phyloP scores from a whole-genome alignment of 139 green algal species.

The Chlamydomonas eustigma region DNA sequence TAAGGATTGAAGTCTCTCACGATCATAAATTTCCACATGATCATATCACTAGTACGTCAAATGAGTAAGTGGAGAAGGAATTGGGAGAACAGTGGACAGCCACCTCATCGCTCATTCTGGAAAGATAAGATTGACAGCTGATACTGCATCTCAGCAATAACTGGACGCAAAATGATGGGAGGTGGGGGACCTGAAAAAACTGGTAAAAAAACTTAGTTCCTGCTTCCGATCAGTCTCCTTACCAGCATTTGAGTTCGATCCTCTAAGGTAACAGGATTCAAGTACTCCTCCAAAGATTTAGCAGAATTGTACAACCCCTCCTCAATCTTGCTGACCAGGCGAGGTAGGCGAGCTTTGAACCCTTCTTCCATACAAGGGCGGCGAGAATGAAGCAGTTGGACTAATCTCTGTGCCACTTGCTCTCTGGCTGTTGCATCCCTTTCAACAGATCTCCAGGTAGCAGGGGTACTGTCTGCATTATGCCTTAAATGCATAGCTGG shows the following conservation, averaged over 20 bases:
- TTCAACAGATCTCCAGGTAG: background rate
- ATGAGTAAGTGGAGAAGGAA: too few relatives aligned
- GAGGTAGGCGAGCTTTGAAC: conserved; percentile 3
- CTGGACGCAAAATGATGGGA: too few relatives aligned
- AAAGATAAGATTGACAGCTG: too few relatives aligned
- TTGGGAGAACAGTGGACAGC: too few relatives aligned
- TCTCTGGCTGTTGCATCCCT: background rate
- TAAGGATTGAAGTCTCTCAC: too few relatives aligned
- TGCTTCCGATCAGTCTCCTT: background rate
- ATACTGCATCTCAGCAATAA: too few relatives aligned
- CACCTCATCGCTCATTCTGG: too few relatives aligned
- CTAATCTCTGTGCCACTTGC: background rate
- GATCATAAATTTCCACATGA: too few relatives aligned
- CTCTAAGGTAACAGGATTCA: background rate
- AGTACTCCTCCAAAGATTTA: background rate
- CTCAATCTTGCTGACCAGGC: conserved; percentile 13
- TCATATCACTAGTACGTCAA: too few relatives aligned
- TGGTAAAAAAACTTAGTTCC: too few relatives aligned
- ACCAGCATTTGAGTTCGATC: background rate
- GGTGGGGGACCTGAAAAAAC: too few relatives aligned
- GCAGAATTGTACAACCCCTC: conserved; percentile 1
- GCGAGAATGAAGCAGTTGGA: background rate
- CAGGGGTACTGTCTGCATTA: background rate
- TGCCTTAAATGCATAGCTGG: background rate
- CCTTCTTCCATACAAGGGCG: background rate